A percentile compares a stretch with the other conserved stretches of the same genome.
Evolutionary conservation across 202 grass and related monocot species (phyloP).

Genomic region (Brachypodium distachyon): DNA sequence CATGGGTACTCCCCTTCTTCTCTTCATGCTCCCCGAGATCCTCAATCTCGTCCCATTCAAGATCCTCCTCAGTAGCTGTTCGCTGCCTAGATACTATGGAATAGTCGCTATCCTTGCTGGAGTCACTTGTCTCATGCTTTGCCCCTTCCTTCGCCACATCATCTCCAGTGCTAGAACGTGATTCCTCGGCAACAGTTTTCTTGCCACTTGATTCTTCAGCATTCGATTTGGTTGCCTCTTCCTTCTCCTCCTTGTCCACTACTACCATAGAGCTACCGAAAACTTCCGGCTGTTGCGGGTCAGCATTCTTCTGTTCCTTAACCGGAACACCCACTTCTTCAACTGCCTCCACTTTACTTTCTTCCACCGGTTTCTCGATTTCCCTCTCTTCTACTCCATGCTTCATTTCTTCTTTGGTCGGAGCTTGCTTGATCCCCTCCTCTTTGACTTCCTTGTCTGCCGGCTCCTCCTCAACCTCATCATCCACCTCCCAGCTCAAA

Average conservation of each 20-base stretch:
- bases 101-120: constrained; percentile 43
- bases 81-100: constrained; percentile 42
- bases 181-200: constrained; percentile 19
- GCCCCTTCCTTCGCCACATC: constrained; percentile 4
- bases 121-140: constrained; percentile 26
- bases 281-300: constrained; percentile 3
- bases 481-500: constrained; percentile 87
- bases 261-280: constrained; percentile 29
- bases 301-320: constrained; percentile 13
- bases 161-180: constrained; percentile 5
- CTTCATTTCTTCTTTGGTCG: constrained; percentile 19
- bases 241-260: constrained; percentile 29
- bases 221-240: constrained; percentile 2
- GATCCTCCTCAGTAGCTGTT: constrained; percentile 46
- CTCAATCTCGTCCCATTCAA: constrained; percentile 97
- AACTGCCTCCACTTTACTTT: constrained; percentile 1
- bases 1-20: constrained; percentile 28
- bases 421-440: constrained; percentile 10
- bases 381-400: neutral
- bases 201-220: constrained; percentile 29
- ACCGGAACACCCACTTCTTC: constrained; percentile 10
- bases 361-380: neutral
- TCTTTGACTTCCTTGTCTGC: constrained; percentile 10
- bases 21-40: constrained; percentile 75
- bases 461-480: constrained; percentile 43